Percentiles rank a stretch among this genome's conserved stretches.
phyloP scores from a whole-genome alignment of 2,329 filamentous ascomycete genomes.

The Ophiobolus disseminans region DNA sequence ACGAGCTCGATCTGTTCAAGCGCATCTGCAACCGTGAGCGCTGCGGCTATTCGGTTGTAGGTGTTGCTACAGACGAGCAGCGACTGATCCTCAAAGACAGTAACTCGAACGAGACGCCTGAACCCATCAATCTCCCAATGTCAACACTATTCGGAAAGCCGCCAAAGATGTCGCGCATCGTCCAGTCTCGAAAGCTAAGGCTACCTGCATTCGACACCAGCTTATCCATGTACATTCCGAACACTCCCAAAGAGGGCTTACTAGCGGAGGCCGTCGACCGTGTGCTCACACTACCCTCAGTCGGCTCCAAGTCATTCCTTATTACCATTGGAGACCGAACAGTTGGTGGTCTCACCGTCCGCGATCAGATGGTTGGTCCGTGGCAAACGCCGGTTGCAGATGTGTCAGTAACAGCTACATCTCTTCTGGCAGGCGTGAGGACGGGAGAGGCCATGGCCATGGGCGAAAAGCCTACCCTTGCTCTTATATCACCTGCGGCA shows the following conservation, averaged over 20 bases:
- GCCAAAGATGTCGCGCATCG: constrained; percentile 78
- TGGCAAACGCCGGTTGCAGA: constrained; percentile 96
- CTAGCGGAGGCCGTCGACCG: constrained; percentile 76
- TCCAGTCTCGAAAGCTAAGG: constrained; percentile 71
- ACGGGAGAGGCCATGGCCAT: constrained; percentile 97
- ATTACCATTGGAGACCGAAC: constrained; percentile 96
- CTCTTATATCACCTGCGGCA: constrained; percentile 85
- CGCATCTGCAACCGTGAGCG: constrained; percentile 80
- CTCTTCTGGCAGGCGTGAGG: constrained; percentile 73
- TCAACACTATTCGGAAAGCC: constrained; percentile 86
- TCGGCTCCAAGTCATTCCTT: constrained; percentile 96
- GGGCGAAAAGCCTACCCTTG: constrained; percentile 89
- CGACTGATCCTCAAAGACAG: constrained; percentile 82
- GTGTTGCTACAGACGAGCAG: constrained; percentile 74
- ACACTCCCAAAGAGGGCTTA: constrained; percentile 60
- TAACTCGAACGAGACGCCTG: constrained; percentile 75
- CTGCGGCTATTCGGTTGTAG: constrained; percentile 91
- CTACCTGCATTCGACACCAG: constrained; percentile 78
- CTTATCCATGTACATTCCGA: constrained; percentile 71
- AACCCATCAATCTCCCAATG: constrained; percentile 89
- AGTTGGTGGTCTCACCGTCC: constrained; percentile 84
- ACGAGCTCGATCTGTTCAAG: constrained; percentile 75
- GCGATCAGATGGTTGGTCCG: constrained; percentile 95
- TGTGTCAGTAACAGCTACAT: constrained; percentile 88
- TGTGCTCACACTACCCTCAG: constrained; percentile 83